Base-by-base conservation (phyloP, 768 basidiomycete genomes). In the Crassisporium funariophilum region DNA sequence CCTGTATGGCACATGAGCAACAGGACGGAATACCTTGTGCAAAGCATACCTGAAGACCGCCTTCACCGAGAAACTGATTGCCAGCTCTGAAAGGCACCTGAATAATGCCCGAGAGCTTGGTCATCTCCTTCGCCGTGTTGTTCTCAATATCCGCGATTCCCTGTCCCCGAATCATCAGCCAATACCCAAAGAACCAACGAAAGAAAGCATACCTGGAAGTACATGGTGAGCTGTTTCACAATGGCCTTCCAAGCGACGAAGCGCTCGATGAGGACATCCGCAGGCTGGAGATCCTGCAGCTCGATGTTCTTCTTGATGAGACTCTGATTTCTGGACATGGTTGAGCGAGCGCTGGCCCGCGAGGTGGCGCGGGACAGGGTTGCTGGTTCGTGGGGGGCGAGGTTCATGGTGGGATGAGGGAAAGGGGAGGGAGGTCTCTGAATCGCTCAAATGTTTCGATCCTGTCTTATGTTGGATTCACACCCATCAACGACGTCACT, bases 41-140 rank as follows among this genome's bases (percentile, higher is more conserved):
- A 35, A 45, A 19, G 57, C 74, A 24, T 48, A 81, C 86, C 79
- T 95, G 92, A 39, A 99, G 73, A 38, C 97, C 95, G 10, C 91
- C 91, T 66, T 98, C 94, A n/a, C 97, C 97, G 4, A 99, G 76
- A 63, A 99, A 99, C 73, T 98, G 95, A 69, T 97, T 95, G 5
- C 94, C 95, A 2, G 91, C 81, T 25, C 87, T 76, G 73, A 99
- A 98, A 0, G 97, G 97, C 0, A 98, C 95, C 65, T 99, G 95
- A 50, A 99, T 95, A 50, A 98, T 91, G 2, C 86, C 92, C 8
- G 90, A 89, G 35, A 99, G 83, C 65, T 95, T 95, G 5, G 87
- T 89, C 61, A 98, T 79, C 68, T 98, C 95, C 51, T 83, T 83
- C 10, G 95, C 93, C 5, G 91, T 88, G 65, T 95, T 95, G 67